Percentiles rank a stretch among this genome's conserved stretches.
Evolutionary conservation across 2,329 filamentous ascomycete genomes (phyloP).

Genomic region (Monascus ruber): DNA sequence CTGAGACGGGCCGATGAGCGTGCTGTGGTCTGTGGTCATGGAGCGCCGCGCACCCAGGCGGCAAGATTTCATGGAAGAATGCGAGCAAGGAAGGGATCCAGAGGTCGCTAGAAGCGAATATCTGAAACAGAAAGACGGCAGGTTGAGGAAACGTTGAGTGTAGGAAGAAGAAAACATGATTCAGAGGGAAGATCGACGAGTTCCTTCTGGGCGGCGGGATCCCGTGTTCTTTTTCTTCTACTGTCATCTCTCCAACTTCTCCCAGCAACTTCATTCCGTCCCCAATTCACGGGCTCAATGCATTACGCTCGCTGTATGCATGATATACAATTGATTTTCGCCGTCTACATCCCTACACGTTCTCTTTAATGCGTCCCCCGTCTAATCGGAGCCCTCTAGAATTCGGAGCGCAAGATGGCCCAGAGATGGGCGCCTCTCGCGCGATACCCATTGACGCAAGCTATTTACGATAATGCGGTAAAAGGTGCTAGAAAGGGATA

Average conservation of each 20-base stretch:
- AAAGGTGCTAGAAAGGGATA: constrained; percentile 3
- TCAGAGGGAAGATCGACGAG: too few species aligned
- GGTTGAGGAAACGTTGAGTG: background rate
- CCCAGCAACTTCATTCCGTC: too few species aligned
- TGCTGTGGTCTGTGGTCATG: constrained; percentile 1
- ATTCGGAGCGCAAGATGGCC: background rate
- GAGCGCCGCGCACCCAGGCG: constrained; percentile 14
- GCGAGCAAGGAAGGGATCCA: background rate
- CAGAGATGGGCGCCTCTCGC: constrained; percentile 10
- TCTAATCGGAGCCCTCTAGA: background rate
- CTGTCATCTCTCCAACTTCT: too few species aligned
- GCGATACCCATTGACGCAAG: constrained; percentile 12
- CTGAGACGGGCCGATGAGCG: background rate
- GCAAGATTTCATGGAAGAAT: background rate
- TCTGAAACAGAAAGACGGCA: background rate
- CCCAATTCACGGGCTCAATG: too few species aligned
- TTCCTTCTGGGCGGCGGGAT: too few species aligned
- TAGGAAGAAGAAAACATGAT: background rate
- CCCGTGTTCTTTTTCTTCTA: too few species aligned
- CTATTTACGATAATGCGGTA: constrained; percentile 5
- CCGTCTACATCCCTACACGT: too few species aligned
- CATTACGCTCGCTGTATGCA: too few species aligned
- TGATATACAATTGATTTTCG: too few species aligned
- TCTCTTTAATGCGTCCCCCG: too few species aligned
- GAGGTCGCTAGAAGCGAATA: background rate